Evolutionary conservation across 768 basidiomycete species (phyloP).

Genomic region (Hirschioporus abietinus): DNA sequence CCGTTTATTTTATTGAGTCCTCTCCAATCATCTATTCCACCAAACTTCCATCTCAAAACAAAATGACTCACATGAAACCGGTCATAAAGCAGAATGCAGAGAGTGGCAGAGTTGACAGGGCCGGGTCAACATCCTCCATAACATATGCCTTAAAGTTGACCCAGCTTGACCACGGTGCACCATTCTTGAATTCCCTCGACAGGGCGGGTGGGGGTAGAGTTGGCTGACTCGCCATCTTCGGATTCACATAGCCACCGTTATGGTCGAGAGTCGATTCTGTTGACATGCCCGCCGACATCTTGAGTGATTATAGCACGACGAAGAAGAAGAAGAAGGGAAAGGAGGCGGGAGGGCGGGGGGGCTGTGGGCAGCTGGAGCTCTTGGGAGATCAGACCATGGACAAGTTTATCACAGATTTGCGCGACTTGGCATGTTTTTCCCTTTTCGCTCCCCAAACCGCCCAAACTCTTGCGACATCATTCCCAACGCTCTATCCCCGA

Average conservation of each 20-base stretch:
- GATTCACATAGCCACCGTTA: background rate
- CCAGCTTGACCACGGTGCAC: background rate
- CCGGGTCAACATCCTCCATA: conserved; percentile 13
- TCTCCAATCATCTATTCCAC: background rate
- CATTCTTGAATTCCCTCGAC: background rate
- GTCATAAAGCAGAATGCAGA: conserved; percentile 15
- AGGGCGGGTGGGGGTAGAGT: background rate
- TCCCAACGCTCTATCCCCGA: background rate
- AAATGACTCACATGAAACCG: conserved; percentile 12
- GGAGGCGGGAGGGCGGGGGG: no score
- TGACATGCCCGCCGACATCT: background rate
- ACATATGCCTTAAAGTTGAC: background rate
- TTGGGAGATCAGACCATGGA: background rate
- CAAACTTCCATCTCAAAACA: background rate
- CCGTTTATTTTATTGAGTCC: background rate
- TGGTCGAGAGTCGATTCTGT: background rate
- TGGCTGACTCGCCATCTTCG: background rate
- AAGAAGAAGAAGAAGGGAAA: no score
- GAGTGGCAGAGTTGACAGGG: conserved; percentile 8
- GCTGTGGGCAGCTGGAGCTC: background rate
- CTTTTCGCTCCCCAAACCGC: background rate
- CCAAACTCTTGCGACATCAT: background rate
- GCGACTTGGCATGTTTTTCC: background rate
- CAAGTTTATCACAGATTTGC: background rate
- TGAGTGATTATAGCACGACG: no score